Percentiles rank a stretch among this genome's conserved stretches.
These are phyloP conservation scores for Nakazawaea peltata DNA, from an alignment of 805 yeast genomes.

Conservation along the genomic window DNA sequence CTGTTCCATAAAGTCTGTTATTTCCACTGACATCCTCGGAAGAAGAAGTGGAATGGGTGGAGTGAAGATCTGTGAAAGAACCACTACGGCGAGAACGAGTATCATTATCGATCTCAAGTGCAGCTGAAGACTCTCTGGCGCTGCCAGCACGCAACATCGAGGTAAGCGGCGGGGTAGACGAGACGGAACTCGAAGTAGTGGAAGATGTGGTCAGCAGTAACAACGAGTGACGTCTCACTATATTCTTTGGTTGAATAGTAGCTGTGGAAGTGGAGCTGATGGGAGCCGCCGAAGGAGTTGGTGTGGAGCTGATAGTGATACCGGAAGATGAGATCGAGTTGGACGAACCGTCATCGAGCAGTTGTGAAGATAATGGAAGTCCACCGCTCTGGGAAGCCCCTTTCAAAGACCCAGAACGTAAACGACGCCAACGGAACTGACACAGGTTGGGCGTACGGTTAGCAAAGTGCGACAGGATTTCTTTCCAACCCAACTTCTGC, in stretches of 20 bases:
- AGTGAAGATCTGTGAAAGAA: slow-evolving; percentile 8
- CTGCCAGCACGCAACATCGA: too few species aligned
- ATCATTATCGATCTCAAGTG: too few species aligned
- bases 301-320: slow-evolving; percentile 11
- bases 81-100: slow-evolving; percentile 17
- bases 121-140: too few species aligned
- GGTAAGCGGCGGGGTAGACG: slow-evolving; percentile 17
- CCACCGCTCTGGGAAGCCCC: too few species aligned
- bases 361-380: too few species aligned
- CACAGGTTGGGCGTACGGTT: slow-evolving; percentile 86
- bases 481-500: slow-evolving; percentile 84
- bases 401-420: slow-evolving; percentile 35
- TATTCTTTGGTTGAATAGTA: slow-evolving; percentile 7
- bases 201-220: slow-evolving; percentile 7
- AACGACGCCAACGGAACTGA: slow-evolving; percentile 82
- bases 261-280: slow-evolving; percentile 8
- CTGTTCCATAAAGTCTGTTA: too few species aligned
- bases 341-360: too few species aligned
- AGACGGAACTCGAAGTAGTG: slow-evolving; percentile 7
- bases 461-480: slow-evolving; percentile 67
- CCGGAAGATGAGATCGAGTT: too few species aligned
- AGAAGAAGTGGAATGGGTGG: slow-evolving; percentile 1
- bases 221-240: slow-evolving; percentile 9
- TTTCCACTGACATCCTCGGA: too few species aligned
- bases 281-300: slow-evolving; percentile 13